Base-by-base conservation (phyloP, 208 protist species). In the Leishmania turanica region DNA sequence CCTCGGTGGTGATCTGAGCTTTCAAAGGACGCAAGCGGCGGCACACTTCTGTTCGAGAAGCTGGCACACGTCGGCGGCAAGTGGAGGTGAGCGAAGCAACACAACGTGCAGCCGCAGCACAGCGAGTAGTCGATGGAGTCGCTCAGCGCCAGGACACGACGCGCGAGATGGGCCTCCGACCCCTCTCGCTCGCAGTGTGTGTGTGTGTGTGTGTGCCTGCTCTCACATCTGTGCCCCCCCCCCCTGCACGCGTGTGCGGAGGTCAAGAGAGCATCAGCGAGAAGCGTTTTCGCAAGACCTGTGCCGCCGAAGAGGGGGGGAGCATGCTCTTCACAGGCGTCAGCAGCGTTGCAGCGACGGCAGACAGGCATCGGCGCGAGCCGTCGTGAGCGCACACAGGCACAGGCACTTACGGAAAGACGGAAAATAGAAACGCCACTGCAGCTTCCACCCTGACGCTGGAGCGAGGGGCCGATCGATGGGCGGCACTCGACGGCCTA, bases 1-100 rank as follows among this genome's bases (percentile, higher is more conserved):
- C 91, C 34, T 93, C 94, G 7, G 77, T 97, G 0, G 85, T 94
- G 11, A 47, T 90, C 11, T 80, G 37, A 73, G 64, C n/a, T 21
- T 21, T 15, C 24, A 72, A 49, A 49, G 27, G 27, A 3, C 2
- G 5, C 6, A 31, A 34, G 17, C 21, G 5, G 15, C 6, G 15
- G 64, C 19, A 11, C 66, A 71, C 21, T 13, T 9, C 11, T 13
- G 65, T n/a, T n/a, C 5, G 37, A 5, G 37, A 13, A 70, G 8
- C 19, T 8, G 7, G 21, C 0, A 17, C 31, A 21, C 65, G 3
- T 27, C 31, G 19, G 65, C 17, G 13, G 40, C 19, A 9, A 47
- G 66, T 4, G 27, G 24, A 34, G 6, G n/a, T 8, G 15, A 64
- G 27, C 31, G 15, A 21, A 68, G 17, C 8, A 40, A 21, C 34